Evolutionary conservation across 805 yeast species (phyloP), one percentile per base, ranked within the genome.

Genomic region (Saccharomycopsis sp.): DNA sequence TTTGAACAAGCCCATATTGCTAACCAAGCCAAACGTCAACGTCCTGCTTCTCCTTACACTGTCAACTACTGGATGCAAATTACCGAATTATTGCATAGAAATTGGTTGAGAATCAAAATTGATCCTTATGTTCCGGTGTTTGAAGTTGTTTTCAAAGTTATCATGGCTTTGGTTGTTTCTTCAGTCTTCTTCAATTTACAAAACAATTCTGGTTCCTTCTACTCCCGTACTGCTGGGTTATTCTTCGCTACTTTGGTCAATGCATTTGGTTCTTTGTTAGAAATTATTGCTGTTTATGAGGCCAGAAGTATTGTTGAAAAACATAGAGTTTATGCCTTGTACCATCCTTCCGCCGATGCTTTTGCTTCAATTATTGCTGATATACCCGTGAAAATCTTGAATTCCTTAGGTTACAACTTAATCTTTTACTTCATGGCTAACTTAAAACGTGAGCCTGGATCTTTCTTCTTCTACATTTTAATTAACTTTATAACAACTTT

Each of bases 341-440:
- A 74, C 49, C 75, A 70, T 48, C 79, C 81, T 6, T 61, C 76
- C 44, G 77, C 78, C 3, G 76, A 72, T 51, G 77, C 78, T 0
- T 51, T 70, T 40, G 74, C 76, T 2, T 69, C 76, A 2, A 61
- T 71, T 34, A 46, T 71, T 19, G 61, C 74, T 2, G 76, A 72
- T 48, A 44, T 72, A 3, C 79, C 79, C 1, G 52, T 68, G 13
- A 74, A 74, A 51, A 5, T 71, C 20, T n/a, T 59, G 5, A 60
- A 66, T 19, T 61, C 69, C 12, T 43, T 72, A 12, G 59, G 57
- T 15, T 74, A 74, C 58, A 74, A 74, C 51, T 50, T 73, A 38
- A 57, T 66, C 28, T 63, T 62, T 41, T 74, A 74, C 51, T 74
- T 72, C 51, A 58, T 74, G 69, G 73, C 66, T 26, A 62, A 73